Base-by-base conservation (phyloP, 768 basidiomycete species). In the Hemileccinum rubropunctum region DNA sequence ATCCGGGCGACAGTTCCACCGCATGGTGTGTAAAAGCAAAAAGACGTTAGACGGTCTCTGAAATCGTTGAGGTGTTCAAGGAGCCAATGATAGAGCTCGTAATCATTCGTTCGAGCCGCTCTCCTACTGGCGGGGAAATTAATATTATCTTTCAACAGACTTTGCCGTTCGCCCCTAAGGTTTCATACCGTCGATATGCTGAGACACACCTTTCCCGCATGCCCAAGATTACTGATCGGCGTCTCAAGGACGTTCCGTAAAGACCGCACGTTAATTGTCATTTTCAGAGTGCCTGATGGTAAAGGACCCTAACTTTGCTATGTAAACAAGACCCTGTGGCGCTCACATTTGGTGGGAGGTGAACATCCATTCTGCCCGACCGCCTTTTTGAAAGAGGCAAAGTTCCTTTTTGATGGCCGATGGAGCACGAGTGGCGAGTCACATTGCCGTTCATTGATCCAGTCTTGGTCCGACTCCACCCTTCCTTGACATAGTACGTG, bases 301-400 rank as follows among this genome's bases (percentile, higher is more conserved):
- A 48, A 43, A 18, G 2, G 43, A 45, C 48, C 57, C 61, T 47
- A 50, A 50, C 15, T 8, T 13, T 9, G 26, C 33, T 47, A 33
- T 50, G 52, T 35, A 34, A 49, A 48, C 20, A 8, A 12, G 21
- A 50, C 59, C 62, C 61, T 62, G 61, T 59, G 52, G 44, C 17
- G 12, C 20, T n/a, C 20, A n/a, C 28, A 28, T 17, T 15, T 44
- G 20, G n/a, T 18, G 34, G 44, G 6, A 9, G 23, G 7, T 27
- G 40, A 26, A 15, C 53, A 33, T 28, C 17, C 44, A 33, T 45
- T 13, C 21, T 44, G 18, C 5, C 21, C 17, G 39, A 20, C 42
- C 48, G 48, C 58, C 49, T 54, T 63, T 55, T 57, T 30, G 28
- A 30, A 30, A 9, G 34, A 21, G 28, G n/a, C 49, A 41, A 36